Base-by-base conservation (phyloP, 2,329 filamentous ascomycete species). In the Penicillium sp. region DNA sequence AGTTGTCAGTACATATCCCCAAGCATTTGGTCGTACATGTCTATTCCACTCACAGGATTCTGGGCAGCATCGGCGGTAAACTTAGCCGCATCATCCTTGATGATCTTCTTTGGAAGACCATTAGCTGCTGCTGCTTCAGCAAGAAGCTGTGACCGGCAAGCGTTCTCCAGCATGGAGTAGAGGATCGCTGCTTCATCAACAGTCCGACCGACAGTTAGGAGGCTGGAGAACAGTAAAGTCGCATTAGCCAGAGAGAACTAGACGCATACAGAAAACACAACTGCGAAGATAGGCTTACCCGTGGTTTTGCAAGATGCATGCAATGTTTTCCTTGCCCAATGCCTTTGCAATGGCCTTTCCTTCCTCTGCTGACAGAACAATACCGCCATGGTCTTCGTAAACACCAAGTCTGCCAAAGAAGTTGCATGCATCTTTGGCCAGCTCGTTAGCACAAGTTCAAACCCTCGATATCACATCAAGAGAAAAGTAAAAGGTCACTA, bases 281-380 rank as follows among this genome's bases (percentile, higher is more conserved):
- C 2, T 4, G 12, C 6, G 12, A 31, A 29, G 6, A 22, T 13
- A 2, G 17, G 47, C 53, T 46, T 45, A 69, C 67, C 67, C 69
- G 43, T 72, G 69, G 48, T 72, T 72, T 52, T 71, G 68, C 21
- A 72, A 49, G 41, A 72, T 68, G 45, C 65, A 69, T 10, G 67
- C 69, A 46, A 71, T 68, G 33, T 69, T 72, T 34, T 70, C 62
- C 49, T 66, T 61, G 6, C 69, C 69, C 15, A 72, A 57, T 0
- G 68, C 68, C 22, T 59, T 55, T 0, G 69, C 68, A 49, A 72
- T 71, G 24, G 66, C 59, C 26, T 54, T 54, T 2, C 69, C 69
- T 50, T 72, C 69, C 10, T 72, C 69, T 45, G 65, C 61, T 4
- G 68, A 69, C 15, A 72, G 57, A 8, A 69, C 69, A 52, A 72